These are phyloP conservation scores for Hypoxylon crocopeplum DNA, from an alignment of 495 filamentous ascomycete species.

Conservation along the genomic window DNA sequence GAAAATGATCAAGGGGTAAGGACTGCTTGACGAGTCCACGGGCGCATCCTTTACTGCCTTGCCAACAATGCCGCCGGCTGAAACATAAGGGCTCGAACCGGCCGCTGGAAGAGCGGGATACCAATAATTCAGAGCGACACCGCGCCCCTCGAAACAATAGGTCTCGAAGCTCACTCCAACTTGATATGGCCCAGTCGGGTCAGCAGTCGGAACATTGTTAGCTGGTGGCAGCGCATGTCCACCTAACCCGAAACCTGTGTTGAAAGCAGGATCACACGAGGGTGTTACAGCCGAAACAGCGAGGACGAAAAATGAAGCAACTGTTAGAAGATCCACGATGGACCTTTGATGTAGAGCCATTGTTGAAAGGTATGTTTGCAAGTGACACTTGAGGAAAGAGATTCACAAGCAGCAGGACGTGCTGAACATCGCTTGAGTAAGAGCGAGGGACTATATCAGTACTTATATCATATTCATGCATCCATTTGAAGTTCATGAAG, in stretches of 20 bases:
- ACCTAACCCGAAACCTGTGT: not conserved
- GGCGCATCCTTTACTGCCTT: slow-evolving; percentile 3
- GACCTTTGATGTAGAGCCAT: not conserved
- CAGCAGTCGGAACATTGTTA: not conserved
- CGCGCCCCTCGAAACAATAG: not conserved
- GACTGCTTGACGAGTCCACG: not conserved
- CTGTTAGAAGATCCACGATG: not conserved
- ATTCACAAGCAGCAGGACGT: not conserved
- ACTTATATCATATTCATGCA: no score
- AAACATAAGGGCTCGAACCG: not conserved
- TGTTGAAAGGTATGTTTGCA: not conserved
- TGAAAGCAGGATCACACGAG: not conserved
- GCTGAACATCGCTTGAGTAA: not conserved
- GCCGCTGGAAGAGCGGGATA: not conserved
- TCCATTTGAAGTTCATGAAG: no score
- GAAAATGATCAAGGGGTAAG: slow-evolving; percentile 1
- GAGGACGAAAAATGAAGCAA: not conserved
- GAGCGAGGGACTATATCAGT: not conserved
- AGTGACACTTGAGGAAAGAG: no score
- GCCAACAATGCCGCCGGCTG: not conserved
- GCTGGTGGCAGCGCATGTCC: not conserved
- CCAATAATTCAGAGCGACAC: not conserved
- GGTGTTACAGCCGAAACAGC: not conserved
- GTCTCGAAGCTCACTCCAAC: slow-evolving; percentile 7
- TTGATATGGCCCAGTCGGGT: not conserved